These are phyloP conservation scores for Phaeoacremonium minimum DNA, from an alignment of 2,329 filamentous ascomycete genomes.

Conservation along the genomic window DNA sequence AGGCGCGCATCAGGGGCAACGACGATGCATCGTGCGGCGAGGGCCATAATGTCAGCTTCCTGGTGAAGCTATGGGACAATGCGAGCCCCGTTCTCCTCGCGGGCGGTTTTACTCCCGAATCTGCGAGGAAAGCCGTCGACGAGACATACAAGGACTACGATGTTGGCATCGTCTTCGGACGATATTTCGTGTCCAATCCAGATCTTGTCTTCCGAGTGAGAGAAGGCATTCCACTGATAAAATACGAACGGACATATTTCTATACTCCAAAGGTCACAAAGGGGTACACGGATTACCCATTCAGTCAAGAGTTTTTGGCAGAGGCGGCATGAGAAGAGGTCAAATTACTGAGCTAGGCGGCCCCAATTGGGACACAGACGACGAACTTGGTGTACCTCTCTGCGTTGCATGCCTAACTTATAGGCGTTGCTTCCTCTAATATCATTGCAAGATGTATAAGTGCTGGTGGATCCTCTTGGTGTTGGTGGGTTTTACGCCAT, in stretches of 20 bases:
- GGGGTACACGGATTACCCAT: slow-evolving; percentile 17
- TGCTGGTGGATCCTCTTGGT: too few relatives aligned
- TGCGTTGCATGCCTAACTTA: too few relatives aligned
- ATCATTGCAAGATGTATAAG: too few relatives aligned
- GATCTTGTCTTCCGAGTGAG: slow-evolving; percentile 24
- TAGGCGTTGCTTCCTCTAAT: too few relatives aligned
- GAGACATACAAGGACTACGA: slow-evolving; percentile 11
- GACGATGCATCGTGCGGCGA: slow-evolving; percentile 26
- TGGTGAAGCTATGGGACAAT: slow-evolving; percentile 25
- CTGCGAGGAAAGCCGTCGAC: slow-evolving; percentile 12
- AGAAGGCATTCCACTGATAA: slow-evolving; percentile 16
- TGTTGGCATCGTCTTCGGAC: slow-evolving; percentile 19
- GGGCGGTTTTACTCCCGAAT: slow-evolving; percentile 20
- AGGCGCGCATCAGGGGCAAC: slow-evolving; percentile 42
- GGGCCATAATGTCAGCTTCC: slow-evolving; percentile 11
- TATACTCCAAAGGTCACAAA: slow-evolving; percentile 16
- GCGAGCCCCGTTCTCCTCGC: slow-evolving; percentile 23
- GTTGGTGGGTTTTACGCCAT: too few relatives aligned
- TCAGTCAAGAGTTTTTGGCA: slow-evolving; percentile 13
- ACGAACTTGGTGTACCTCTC: too few relatives aligned
- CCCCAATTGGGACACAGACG: too few relatives aligned
- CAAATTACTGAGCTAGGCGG: too few relatives aligned
- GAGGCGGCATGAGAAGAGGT: too few relatives aligned
- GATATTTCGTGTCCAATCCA: slow-evolving; percentile 29
- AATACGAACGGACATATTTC: slow-evolving; percentile 21